Base-by-base conservation (phyloP, 257 asterid genomes). In the Cinchona pubescens region DNA sequence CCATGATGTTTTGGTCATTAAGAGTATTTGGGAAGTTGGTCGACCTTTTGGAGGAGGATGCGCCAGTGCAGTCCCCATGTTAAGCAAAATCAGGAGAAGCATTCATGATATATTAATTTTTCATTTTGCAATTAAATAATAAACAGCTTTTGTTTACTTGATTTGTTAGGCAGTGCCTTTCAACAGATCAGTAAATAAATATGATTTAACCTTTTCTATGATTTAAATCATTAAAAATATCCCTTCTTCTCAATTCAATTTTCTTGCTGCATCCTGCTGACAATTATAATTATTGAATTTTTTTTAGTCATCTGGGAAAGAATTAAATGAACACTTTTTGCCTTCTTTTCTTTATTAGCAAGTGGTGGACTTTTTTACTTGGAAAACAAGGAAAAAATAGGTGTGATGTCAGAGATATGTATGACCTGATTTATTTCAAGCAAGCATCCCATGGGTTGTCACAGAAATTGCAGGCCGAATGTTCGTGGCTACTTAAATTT, bases 251-350 rank as follows among this genome's bases (percentile, higher is more conserved):
- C 25, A 32, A 25, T 69, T 16, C 27, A 48, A 19, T 46, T 30
- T 69, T 48, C 55, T 32, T 19, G 15, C 15, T 12, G 53, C 56
- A 72, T 56, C 66, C 13, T 72, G 55, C 55, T 14, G 51, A 55
- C 75, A 35, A 18, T 5, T 10, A 37, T 18, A 29, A 19, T n/a
- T 55, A n/a, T 37, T 18, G 40, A 19, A 40, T 8, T 53, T 11
- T 32, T 32, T 56, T 76, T 32, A 35, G 59, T 38, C 75, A 76
- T 76, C 69, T 58, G 56, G 75, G 69, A 45, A 42, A 76, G 32
- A 34, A 48, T n/a, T 62, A 67, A 76, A 67, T 19, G 43, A 67
- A 46, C 69, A 48, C 75, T 76, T 76, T 69, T 76, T 76, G 46
- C 37, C 45, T 29, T 43, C 30, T 21, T 32, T 69, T 64, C 15